Evolutionary conservation across 768 basidiomycete species (phyloP).

Genomic region (Panellus pusillus): DNA sequence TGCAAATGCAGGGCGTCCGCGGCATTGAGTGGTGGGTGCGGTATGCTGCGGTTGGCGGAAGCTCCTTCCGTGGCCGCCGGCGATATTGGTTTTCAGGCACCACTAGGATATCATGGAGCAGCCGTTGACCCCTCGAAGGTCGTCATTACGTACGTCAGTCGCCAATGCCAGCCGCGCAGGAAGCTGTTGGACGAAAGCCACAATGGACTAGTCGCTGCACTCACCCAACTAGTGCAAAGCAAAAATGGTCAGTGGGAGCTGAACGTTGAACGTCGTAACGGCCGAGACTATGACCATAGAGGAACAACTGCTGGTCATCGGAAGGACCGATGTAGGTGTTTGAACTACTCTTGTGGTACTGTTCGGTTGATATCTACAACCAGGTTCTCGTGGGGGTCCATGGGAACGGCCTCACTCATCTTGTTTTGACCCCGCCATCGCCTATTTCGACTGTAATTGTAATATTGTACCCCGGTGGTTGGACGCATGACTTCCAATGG

Average conservation of each 20-base stretch:
- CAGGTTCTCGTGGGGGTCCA: constrained; percentile 74
- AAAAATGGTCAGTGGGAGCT: constrained; percentile 55
- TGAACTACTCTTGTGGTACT: background rate
- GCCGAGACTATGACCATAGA: constrained; percentile 73
- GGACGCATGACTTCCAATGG: constrained; percentile 88
- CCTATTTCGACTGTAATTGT: constrained; percentile 81
- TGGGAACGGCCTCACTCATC: constrained; percentile 81
- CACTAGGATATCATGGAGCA: too few relatives aligned
- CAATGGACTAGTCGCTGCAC: constrained; percentile 46
- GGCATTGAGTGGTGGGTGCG: constrained; percentile 75
- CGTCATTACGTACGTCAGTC: constrained; percentile 71
- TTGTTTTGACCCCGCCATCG: constrained; percentile 82
- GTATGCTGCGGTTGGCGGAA: constrained; percentile 68
- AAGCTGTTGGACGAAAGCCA: constrained; percentile 60
- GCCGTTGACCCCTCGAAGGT: constrained; percentile 40
- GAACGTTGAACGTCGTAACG: constrained; percentile 55
- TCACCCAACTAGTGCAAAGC: constrained; percentile 50
- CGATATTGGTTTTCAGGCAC: too few relatives aligned
- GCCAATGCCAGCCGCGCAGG: constrained; percentile 56
- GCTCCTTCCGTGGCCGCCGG: constrained; percentile 25
- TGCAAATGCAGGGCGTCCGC: constrained; percentile 40
- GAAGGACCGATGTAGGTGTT: constrained; percentile 65
- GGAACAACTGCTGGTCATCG: constrained; percentile 66
- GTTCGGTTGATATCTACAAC: background rate
- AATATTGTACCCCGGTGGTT: constrained; percentile 78